phyloP scores from a whole-genome alignment of 805 yeast species.

The Teunomyces lycoperdinae region DNA sequence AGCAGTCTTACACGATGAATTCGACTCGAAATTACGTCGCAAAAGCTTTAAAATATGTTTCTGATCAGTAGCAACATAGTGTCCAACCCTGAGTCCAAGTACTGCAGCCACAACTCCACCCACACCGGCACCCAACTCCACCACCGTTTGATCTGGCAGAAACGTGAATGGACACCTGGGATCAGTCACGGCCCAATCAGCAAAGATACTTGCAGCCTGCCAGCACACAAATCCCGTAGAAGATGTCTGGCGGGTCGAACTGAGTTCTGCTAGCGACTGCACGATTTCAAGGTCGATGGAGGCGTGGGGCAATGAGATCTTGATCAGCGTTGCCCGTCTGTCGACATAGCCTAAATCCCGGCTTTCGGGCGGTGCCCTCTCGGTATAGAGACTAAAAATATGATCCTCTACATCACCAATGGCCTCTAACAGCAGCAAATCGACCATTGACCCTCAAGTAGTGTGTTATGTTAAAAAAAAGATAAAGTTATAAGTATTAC shows the following conservation, averaged over 20 bases:
- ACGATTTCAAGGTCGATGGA: conserved; percentile 25
- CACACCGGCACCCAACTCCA: conserved; percentile 65
- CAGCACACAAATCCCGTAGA: conserved; percentile 68
- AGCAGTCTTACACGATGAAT: conserved; percentile 6
- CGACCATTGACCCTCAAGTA: background rate
- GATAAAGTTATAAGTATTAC: background rate
- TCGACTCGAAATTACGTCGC: conserved; percentile 37
- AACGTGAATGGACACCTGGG: conserved; percentile 23
- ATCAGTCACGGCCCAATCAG: conserved; percentile 50
- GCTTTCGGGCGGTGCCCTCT: conserved; percentile 20
- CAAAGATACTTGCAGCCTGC: conserved; percentile 48
- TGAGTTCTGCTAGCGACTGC: conserved; percentile 33
- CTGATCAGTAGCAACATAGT: conserved; percentile 60
- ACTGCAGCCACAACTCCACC: conserved; percentile 48
- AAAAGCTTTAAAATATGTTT: conserved; percentile 49
- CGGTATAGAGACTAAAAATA: conserved; percentile 30
- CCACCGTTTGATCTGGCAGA: conserved; percentile 19
- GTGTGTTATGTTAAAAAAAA: background rate
- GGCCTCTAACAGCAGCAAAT: conserved; percentile 15
- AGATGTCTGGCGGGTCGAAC: conserved; percentile 31
- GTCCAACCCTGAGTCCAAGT: conserved; percentile 29
- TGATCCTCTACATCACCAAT: conserved; percentile 27
- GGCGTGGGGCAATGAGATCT: conserved; percentile 17
- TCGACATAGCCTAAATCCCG: conserved; percentile 39
- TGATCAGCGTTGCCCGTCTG: conserved; percentile 20